phyloP scores from a whole-genome alignment of 2,329 filamentous ascomycete species.

The Sarocladium strictum region DNA sequence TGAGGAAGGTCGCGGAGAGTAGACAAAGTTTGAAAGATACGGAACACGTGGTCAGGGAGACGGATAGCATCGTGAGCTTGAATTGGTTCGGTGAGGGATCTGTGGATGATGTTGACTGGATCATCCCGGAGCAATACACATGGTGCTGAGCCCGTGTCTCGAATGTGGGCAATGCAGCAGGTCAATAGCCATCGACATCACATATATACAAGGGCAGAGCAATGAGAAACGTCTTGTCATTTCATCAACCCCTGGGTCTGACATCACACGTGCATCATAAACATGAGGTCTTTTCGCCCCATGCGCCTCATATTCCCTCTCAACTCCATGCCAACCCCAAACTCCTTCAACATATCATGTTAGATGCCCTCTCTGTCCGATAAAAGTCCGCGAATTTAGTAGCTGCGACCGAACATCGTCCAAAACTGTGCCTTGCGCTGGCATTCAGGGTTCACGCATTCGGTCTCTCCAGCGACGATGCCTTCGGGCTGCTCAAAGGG shows the following conservation, averaged over 20 bases:
- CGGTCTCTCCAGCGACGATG: constrained; percentile 72
- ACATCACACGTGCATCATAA: not conserved
- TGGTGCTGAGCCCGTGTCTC: constrained; percentile 53
- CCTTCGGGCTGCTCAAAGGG: constrained; percentile 79
- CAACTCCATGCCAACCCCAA: constrained; percentile 10
- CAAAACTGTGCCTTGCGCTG: constrained; percentile 69
- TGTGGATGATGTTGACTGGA: constrained; percentile 57
- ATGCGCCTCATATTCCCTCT: not conserved
- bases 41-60: constrained; percentile 49
- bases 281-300: not conserved
- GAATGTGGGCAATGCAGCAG: not conserved
- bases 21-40: constrained; percentile 42
- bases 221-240: constrained; percentile 8
- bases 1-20: constrained; percentile 40
- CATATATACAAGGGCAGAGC: too few species aligned
- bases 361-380: not conserved
- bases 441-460: constrained; percentile 90
- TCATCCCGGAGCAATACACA: constrained; percentile 70
- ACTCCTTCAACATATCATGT: constrained; percentile 1
- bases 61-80: constrained; percentile 63
- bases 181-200: too few species aligned
- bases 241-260: not conserved
- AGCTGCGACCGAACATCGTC: constrained; percentile 85
- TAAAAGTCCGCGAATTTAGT: constrained; percentile 31
- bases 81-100: constrained; percentile 60